Evolutionary conservation across 371 early-diverging fungal species (phyloP), one percentile per base, ranked within the genome.

Genomic region (Mortierella sp.): DNA sequence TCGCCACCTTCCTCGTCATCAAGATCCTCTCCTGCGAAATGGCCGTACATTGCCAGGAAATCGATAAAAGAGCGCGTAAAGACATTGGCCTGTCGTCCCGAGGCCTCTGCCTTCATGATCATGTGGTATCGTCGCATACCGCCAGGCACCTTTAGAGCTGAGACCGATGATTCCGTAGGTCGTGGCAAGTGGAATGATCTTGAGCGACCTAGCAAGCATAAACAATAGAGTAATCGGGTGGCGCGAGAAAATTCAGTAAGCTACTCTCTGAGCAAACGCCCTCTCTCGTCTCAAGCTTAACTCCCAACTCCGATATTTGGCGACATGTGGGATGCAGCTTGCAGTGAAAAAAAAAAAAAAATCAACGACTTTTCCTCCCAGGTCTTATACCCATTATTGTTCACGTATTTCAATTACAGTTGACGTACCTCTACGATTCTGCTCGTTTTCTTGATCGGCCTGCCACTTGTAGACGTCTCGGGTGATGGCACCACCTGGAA

Each of bases 391-490:
- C 23, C 21, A 23, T 53, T 53, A 37, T 9, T 5, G 37, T 37
- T 3, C 37, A 37, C 37, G 37, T 9, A 37, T 37, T 37, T 53
- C 26, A 23, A 19, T 53, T 53, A 5, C 50, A 37, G 16, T 21
- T 14, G 50, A 21, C 53, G 9, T 72, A 77, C 79, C 79, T 69
- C 79, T 86, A 55, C 83, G 85, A 61, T 87, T 87, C 43, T 74
- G 74, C 25, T 84, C 82, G 56, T 81, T 80, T 57, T 91, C 89
- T n/a, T 91, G 90, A 64, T 90, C 89, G 53, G 95, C 94, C 23
- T 91, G 89, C 96, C 97, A 97, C 84, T 95, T 93, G 82, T 97
- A 97, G 66, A 97, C 92, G 52, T 95, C 94, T 63, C 93, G 90
- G 0, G 96, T 91, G 64, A 93, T 90, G 37, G 94, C 90, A 25